Evolutionary conservation across 2,329 filamentous ascomycete species (phyloP), one percentile per base, ranked within the genome.

Genomic region (Huntiella savannae): DNA sequence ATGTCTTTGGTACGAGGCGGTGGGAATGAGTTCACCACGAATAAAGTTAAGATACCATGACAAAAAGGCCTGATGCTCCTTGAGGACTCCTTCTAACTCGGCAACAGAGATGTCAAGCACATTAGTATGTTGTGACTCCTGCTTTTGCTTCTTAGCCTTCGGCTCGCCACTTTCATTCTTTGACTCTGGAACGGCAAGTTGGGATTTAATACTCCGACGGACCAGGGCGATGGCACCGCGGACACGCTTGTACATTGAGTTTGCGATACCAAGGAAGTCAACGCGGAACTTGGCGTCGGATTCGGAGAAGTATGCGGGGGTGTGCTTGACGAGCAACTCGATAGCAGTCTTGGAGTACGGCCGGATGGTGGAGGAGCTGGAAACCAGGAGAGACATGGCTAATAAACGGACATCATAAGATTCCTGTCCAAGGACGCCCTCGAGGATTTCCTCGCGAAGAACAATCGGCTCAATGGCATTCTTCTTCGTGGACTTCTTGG

Each of bases 1-100:
- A 54, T 94, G 88, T 5, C 86, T 75, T 57, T 93, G 87, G 56
- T 96, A 98, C 8, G 87, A 91, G 12, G 83, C 77, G 1, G 81
- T 87, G 2, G 86, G 78, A 2, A 75, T 71, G 16, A 98, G 64
- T 54, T 96, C 86, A 34, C 66, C 64, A 45, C 75, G 69, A 4
- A 95, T 60, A 53, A 93, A 91, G 1, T 63, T 56, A 1, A 83
- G 55, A 56, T 88, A 92, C 76, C 82, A 87, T 1, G 59, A 57
- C n/a, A 92, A 53, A 55, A 93, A 94, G 0, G 63, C 59, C 33
- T 71, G 60, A 54, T 78, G 80, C 50, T 65, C 67, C 32, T 60
- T 53, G 36, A 74, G 56, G 13, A 62, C 64, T 15, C 61, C 53
- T 17, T 55, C 52, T 4, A 67, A 54, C 45, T 63, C 59, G 5